Conservation (phyloP, 2,329 filamentous ascomycete species). For the Fusarium graminum region DNA sequence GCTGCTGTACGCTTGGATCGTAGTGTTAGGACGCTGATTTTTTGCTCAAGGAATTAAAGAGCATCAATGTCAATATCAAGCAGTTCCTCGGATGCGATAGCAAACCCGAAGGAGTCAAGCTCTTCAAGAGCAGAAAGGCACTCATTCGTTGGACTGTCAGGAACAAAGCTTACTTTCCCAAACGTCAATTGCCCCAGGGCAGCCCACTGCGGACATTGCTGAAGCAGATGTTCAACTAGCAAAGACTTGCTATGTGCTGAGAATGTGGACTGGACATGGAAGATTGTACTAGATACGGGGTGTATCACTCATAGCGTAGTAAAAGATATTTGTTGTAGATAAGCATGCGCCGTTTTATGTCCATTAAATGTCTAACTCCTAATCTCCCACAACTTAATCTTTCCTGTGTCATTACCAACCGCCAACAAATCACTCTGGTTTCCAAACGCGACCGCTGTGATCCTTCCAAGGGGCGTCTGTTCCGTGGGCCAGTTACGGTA, state of each 20-base stretch:
- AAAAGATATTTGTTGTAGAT: slow-evolving; percentile 9
- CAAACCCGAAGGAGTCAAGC: slow-evolving; percentile 44
- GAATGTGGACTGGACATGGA: background rate
- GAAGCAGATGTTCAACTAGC: slow-evolving; percentile 11
- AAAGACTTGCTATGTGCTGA: background rate
- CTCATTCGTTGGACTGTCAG: slow-evolving; percentile 47
- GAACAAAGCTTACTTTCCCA: slow-evolving; percentile 51
- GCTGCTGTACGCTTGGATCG: background rate
- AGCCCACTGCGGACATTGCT: slow-evolving; percentile 54
- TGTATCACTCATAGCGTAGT: background rate
- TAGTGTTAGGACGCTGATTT: background rate
- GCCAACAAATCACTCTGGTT: slow-evolving; percentile 77
- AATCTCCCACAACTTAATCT: slow-evolving; percentile 93
- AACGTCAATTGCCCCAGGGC: slow-evolving; percentile 54
- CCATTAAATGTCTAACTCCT: slow-evolving; percentile 63
- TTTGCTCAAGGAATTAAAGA: slow-evolving; percentile 55
- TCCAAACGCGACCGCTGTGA: slow-evolving; percentile 80
- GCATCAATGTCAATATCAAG: slow-evolving; percentile 62
- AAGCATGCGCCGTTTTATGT: slow-evolving; percentile 41
- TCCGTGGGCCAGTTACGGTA: slow-evolving; percentile 98
- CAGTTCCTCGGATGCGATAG: slow-evolving; percentile 60
- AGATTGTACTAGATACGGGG: background rate
- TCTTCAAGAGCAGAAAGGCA: slow-evolving; percentile 51
- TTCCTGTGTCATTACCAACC: slow-evolving; percentile 89
- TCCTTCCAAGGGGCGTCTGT: slow-evolving; percentile 86